phyloP scores from a whole-genome alignment of 2,329 filamentous ascomycete genomes.

The Pyricularia sp. region DNA sequence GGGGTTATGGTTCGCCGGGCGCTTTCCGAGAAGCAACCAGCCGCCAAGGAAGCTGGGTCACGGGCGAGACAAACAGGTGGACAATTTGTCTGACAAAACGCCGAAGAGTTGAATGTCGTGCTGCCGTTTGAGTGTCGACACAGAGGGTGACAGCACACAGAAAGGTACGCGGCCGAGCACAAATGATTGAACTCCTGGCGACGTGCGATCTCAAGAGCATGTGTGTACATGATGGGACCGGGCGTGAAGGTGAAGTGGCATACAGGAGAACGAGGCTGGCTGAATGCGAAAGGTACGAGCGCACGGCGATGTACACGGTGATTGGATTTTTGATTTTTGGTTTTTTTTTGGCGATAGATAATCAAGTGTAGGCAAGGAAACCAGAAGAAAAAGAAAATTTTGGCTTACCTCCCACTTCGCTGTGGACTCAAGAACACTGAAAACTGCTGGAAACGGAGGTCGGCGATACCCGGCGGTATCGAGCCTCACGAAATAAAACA shows the following conservation, averaged over 20 bases:
- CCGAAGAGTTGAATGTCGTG: background rate
- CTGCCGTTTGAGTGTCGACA: background rate
- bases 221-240: background rate
- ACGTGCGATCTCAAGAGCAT: background rate
- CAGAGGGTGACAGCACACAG: background rate
- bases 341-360: background rate
- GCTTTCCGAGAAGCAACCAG: background rate
- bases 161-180: background rate
- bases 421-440: background rate
- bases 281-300: background rate
- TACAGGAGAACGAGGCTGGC: background rate
- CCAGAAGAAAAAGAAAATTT: background rate
- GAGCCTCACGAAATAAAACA: background rate
- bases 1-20: background rate
- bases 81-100: background rate
- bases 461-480: background rate
- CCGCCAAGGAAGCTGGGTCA: background rate
- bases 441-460: background rate
- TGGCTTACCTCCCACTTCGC: background rate
- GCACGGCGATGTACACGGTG: background rate
- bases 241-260: background rate
- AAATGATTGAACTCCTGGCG: background rate
- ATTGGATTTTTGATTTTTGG: background rate
- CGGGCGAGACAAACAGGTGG: background rate
- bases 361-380: background rate